A percentile compares a stretch with the other conserved stretches of the same genome.
These are phyloP conservation scores for Medicago ruthenica DNA, from an alignment of 306 rosid genomes.

Conservation along the genomic window DNA sequence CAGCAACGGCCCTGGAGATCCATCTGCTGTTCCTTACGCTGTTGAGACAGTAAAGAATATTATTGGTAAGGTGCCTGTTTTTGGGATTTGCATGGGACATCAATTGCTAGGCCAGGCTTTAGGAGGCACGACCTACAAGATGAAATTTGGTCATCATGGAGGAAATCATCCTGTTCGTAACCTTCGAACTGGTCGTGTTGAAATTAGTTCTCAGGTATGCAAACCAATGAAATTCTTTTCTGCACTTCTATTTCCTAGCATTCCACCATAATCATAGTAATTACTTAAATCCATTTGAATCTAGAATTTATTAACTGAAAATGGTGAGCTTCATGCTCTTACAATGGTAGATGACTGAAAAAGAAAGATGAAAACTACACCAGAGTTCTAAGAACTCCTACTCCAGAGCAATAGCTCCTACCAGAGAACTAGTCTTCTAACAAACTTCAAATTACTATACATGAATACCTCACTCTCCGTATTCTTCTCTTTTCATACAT, in stretches of 20 bases:
- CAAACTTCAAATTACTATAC: no score
- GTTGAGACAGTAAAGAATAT: conserved; percentile 84
- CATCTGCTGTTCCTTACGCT: conserved; percentile 96
- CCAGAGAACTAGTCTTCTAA: no score
- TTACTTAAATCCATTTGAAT: no score
- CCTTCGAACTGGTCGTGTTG: conserved; percentile 71
- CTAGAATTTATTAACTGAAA: no score
- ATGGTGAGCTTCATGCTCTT: no score
- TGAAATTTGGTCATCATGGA: conserved; percentile 99
- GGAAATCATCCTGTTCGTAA: conserved; percentile 98
- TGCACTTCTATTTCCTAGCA: not conserved
- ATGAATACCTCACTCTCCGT: no score
- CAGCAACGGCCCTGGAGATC: conserved; percentile 99
- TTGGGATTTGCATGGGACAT: conserved; percentile 99
- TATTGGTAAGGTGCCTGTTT: conserved; percentile 86
- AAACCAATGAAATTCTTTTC: not conserved
- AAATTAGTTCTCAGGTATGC: conserved; percentile 92
- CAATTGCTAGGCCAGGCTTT: conserved; percentile 95
- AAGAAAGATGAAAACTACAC: no score
- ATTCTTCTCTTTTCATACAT: no score
- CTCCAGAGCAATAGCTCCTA: no score
- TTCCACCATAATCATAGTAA: no score
- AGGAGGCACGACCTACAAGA: conserved; percentile 92
- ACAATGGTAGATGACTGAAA: no score
- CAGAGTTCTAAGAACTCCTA: no score